Evolutionary conservation across 305 asterid genomes (phyloP).

Genomic region (Striga hermonthica): DNA sequence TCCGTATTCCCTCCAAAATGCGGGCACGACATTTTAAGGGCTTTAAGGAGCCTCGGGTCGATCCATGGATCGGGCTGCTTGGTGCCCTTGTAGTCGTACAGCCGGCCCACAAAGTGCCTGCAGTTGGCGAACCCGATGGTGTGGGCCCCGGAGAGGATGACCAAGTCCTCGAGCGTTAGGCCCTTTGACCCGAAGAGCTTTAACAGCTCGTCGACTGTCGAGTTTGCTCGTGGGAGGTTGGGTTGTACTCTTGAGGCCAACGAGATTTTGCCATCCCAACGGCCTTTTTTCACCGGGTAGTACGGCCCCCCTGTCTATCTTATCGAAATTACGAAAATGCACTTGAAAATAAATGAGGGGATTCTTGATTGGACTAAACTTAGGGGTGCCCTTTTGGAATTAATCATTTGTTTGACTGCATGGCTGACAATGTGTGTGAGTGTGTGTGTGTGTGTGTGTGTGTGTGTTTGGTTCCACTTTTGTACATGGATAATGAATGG

Average conservation of each 20-base stretch:
- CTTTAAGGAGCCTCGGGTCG: conserved; percentile 73
- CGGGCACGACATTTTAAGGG: conserved; percentile 83
- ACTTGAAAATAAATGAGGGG: neutral
- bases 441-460: too few species aligned
- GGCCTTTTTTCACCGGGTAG: conserved; percentile 88
- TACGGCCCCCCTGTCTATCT: conserved; percentile 79
- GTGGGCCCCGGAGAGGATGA: conserved; percentile 85
- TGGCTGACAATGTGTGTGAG: neutral
- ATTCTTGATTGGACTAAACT: neutral
- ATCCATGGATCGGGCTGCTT: conserved; percentile 61
- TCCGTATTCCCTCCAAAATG: conserved; percentile 70
- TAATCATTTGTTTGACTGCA: neutral
- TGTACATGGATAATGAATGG: neutral
- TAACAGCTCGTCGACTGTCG: conserved; percentile 56
- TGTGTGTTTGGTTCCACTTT: neutral
- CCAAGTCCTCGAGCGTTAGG: conserved; percentile 63
- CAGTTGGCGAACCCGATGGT: conserved; percentile 89
- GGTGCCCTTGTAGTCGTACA: conserved; percentile 64
- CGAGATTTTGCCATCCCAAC: conserved; percentile 90
- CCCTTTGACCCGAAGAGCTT: conserved; percentile 77
- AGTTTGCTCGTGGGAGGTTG: conserved; percentile 73
- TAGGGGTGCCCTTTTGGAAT: neutral
- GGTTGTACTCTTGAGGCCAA: conserved; percentile 58
- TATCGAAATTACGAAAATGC: neutral
- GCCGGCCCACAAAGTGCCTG: conserved; percentile 57